phyloP scores from a whole-genome alignment of 2,329 filamentous ascomycete species.

The Pseudodiploospora longispora region DNA sequence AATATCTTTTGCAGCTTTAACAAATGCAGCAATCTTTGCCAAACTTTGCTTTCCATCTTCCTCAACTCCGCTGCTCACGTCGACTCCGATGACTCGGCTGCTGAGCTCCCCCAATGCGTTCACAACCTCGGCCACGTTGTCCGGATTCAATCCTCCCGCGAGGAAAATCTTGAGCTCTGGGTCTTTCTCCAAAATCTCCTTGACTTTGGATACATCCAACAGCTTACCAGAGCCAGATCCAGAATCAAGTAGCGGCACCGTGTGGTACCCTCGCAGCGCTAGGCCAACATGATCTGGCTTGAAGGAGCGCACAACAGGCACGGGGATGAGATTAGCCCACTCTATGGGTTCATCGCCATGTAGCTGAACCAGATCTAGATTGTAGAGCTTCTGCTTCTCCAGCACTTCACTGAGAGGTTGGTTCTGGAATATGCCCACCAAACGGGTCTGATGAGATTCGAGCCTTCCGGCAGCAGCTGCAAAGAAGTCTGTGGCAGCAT shows the following conservation, averaged over 20 bases:
- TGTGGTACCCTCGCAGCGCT: constrained; percentile 70
- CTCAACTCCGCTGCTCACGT: constrained; percentile 93
- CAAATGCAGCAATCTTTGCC: constrained; percentile 72
- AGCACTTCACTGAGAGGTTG: constrained; percentile 79
- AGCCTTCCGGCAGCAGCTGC: constrained; percentile 40
- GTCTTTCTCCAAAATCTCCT: constrained; percentile 57
- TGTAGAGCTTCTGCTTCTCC: constrained; percentile 64
- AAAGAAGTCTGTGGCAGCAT: constrained; percentile 61
- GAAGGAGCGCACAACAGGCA: constrained; percentile 85
- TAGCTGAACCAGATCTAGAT: constrained; percentile 83
- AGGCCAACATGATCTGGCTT: constrained; percentile 67
- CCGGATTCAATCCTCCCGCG: constrained; percentile 74
- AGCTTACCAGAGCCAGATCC: constrained; percentile 76
- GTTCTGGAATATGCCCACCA: constrained; percentile 92
- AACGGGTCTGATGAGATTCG: constrained; percentile 54
- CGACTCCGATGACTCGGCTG: constrained; percentile 67
- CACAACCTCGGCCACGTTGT: constrained; percentile 66
- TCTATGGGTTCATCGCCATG: constrained; percentile 89
- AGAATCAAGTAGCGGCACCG: constrained; percentile 77
- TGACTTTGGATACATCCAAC: constrained; percentile 64
- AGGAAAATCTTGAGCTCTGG: constrained; percentile 66
- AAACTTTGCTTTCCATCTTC: constrained; percentile 71
- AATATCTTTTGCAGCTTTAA: constrained; percentile 62
- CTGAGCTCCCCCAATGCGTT: constrained; percentile 51
- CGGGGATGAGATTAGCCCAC: constrained; percentile 82